Evolutionary conservation across 768 basidiomycete species (phyloP), one percentile per base, ranked within the genome.

Genomic region (Tylopilus subfusipes): DNA sequence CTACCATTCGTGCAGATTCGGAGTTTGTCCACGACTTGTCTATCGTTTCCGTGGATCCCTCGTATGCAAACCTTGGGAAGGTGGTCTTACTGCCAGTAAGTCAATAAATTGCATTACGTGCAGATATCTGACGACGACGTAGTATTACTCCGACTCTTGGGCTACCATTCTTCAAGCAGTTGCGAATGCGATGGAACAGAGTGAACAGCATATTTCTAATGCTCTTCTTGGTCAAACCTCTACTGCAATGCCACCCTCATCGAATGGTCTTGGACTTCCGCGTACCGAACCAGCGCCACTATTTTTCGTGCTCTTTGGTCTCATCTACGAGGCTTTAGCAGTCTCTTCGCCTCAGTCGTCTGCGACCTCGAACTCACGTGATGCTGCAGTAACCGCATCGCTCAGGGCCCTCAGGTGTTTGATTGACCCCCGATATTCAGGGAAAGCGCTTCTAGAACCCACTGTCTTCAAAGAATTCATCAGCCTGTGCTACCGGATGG

Each of bases 91-190:
- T 98, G 21, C 96, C 96, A 5, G 95, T 97, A 65, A 66, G 90
- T 76, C 6, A 6, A 50, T 10, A 21, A 52, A 29, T 30, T 50
- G 21, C 14, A 16, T 42, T 29, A 16, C 21, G 14, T 12, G 19
- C 44, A 38, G 45, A 16, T 34, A 14, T 30, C 46, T 54, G 42
- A 53, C 45, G 12, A 19, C 40, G 43, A 34, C 27, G 29, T 62
- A 97, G 95, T 98, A 96, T 68, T 98, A 98, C 66, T 76, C 84
- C 29, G 78, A 83, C 29, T 81, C 93, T 1, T 96, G 93, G 86
- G 75, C 83, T 0, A 79, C 83, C 42, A 88, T 98, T 57, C 75
- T 98, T 2, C 86, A 90, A 63, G 96, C 95, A 4, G 81, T 95
- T 0, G 88, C 92, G 0, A 83, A 83, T 4, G 78, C 85, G 7